Base-by-base conservation (phyloP, 2,329 filamentous ascomycete genomes). In the Ophiostoma quercus region DNA sequence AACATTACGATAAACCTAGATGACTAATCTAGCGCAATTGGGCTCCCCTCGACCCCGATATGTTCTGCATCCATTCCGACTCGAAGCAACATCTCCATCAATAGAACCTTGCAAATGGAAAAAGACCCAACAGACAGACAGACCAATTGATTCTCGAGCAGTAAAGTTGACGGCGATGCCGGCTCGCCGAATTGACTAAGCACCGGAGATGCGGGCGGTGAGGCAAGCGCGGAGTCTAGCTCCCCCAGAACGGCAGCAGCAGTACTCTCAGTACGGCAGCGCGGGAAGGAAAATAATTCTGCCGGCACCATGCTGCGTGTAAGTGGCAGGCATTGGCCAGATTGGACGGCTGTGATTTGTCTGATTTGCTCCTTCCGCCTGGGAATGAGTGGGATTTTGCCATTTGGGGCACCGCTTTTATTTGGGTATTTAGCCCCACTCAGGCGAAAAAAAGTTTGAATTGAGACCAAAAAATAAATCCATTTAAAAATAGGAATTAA, bases 271-370 rank as follows among this genome's bases (percentile, higher is more conserved):
- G 51, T 57, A 57, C 8, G 51, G 51, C 51, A 39, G 34, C 65
- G 34, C 65, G 65, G 65, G 19, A 66, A 71, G 72, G 72, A 72
- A 72, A 51, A 72, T 68, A 39, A 67, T 71, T 72, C 69, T 70
- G 69, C 72, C 72, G 67, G 3, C 29, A 69, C 68, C 63, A 43
- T 47, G 43, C 22, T 25, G 19, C 34, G 16, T 41, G 63, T 66
- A 66, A 41, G 66, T 43, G 37, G 37, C 11, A n/a, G 37, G 19
- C 19, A 7, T 62, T 47, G 43, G 16, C 19, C 43, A 6, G 43
- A 7, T 62, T 47, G 43, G 16, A 47, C 43, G 43, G 16, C 19
- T 16, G 11, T 16, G 63, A 66, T 66, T 66, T 66, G 63, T 16
- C 11, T 16, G 63, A 66, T 66, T 66, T 66, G 63, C 37, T 34